Conservation (phyloP, 768 basidiomycete species). For the Boletus rubropictus region DNA sequence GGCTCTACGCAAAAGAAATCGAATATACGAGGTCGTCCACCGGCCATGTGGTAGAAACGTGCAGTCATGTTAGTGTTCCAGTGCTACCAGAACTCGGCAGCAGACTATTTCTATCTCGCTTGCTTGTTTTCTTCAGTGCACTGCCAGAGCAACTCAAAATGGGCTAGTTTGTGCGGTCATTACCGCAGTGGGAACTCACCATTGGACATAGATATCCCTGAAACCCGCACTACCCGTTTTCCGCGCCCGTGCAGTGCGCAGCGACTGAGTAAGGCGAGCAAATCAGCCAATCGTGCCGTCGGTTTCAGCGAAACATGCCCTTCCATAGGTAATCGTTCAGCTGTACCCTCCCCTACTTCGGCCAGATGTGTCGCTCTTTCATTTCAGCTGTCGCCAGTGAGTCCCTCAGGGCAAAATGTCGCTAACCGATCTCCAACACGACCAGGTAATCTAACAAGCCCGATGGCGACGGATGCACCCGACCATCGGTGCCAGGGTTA, state of each 20-base stretch:
- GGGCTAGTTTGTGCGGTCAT: too few species aligned
- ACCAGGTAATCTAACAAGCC: not conserved
- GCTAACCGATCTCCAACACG: not conserved
- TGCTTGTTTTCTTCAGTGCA: not conserved
- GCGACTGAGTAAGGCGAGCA: too few species aligned
- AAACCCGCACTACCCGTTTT: too few species aligned
- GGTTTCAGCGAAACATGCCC: too few species aligned
- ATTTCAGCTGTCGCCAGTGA: not conserved
- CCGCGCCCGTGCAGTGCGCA: too few species aligned
- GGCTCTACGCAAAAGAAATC: not conserved
- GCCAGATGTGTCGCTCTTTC: not conserved
- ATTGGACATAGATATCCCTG: too few species aligned
- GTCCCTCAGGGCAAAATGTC: not conserved
- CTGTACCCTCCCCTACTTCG: not conserved
- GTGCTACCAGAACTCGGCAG: not conserved
- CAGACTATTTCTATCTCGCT: not conserved
- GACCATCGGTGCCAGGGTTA: not conserved
- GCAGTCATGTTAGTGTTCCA: too few species aligned
- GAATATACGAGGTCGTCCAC: not conserved
- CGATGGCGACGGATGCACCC: too few species aligned
- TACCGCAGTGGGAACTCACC: too few species aligned
- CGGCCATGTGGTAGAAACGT: conserved; percentile 13
- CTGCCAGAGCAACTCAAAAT: conserved; percentile 3
- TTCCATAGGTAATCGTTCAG: not conserved
- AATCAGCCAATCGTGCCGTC: too few species aligned